These are phyloP conservation scores for Phyllachora maydis DNA, from an alignment of 2,329 filamentous ascomycete species.

Conservation along the genomic window DNA sequence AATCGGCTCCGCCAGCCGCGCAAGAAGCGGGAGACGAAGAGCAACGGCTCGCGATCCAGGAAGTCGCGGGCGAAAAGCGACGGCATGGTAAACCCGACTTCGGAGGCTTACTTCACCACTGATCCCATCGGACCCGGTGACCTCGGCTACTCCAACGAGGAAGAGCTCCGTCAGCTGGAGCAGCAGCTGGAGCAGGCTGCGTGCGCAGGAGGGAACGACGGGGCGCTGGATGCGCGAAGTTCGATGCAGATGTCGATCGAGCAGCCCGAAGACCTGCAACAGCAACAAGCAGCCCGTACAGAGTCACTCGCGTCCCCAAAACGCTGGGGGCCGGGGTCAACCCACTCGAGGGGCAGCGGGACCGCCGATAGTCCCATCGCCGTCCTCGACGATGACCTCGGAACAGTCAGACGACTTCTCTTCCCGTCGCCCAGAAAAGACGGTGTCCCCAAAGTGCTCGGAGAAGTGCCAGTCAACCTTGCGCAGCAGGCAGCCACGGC, in stretches of 20 bases:
- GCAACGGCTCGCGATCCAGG: constrained; percentile 20
- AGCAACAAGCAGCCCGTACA: constrained; percentile 9
- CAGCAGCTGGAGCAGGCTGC: no score
- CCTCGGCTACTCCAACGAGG: constrained; percentile 6
- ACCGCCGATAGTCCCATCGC: constrained; percentile 35
- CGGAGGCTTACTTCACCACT: constrained; percentile 31
- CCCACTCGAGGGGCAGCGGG: constrained; percentile 33
- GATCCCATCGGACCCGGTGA: constrained; percentile 29
- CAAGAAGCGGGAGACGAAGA: constrained; percentile 19
- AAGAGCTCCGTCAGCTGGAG: no score
- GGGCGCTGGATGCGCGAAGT: constrained; percentile 4
- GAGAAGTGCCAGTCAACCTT: constrained; percentile 32
- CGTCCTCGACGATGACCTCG: constrained; percentile 26
- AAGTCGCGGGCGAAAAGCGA: constrained; percentile 28
- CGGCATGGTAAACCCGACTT: constrained; percentile 21
- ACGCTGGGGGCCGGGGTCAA: constrained; percentile 19
- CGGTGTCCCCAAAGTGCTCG: constrained; percentile 37
- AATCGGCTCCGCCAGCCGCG: constrained; percentile 28
- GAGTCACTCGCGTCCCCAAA: constrained; percentile 8
- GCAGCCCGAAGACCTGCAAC: constrained; percentile 4
- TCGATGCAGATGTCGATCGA: constrained; percentile 3
- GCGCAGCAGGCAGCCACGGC: constrained; percentile 20
- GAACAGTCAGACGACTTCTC: constrained; percentile 44
- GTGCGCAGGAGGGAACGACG: no score
- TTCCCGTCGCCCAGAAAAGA: constrained; percentile 60